These are phyloP conservation scores for Phytopythium ostracodes DNA, from an alignment of 352 stramenopile species.

Conservation along the genomic window DNA sequence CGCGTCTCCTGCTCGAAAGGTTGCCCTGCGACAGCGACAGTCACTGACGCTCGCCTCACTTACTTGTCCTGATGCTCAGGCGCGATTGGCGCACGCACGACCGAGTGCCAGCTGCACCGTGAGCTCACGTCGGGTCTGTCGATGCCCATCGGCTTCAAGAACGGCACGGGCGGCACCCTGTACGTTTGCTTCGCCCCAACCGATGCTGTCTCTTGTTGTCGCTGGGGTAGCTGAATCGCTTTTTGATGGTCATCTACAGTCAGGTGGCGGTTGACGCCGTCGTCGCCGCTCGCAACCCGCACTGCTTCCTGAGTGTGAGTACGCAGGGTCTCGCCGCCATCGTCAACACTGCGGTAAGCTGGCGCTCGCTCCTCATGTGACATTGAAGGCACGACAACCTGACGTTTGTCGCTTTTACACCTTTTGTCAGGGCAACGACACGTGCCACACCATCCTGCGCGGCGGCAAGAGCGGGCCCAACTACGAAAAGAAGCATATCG, in stretches of 20 bases:
- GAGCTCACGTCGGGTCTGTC: slow-evolving; percentile 87
- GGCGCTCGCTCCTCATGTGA: background rate
- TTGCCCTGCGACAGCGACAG: background rate
- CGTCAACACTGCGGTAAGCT: slow-evolving; percentile 64
- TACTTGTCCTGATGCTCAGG: background rate
- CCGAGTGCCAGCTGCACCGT: slow-evolving; percentile 87
- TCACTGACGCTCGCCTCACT: background rate
- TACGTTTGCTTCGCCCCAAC: slow-evolving; percentile 11
- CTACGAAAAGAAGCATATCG: slow-evolving; percentile 81
- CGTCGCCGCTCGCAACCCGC: slow-evolving; percentile 73
- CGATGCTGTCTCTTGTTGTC: background rate
- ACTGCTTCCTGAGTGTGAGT: slow-evolving; percentile 88
- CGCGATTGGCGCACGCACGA: slow-evolving; percentile 88
- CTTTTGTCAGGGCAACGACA: slow-evolving; percentile 65
- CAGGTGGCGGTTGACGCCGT: slow-evolving; percentile 85
- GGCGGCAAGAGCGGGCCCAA: slow-evolving; percentile 84
- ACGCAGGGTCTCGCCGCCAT: slow-evolving; percentile 85
- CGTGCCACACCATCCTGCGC: slow-evolving; percentile 87
- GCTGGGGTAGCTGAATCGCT: background rate
- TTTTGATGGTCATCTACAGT: slow-evolving; percentile 11
- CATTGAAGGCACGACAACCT: background rate
- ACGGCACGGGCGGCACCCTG: slow-evolving; percentile 83
- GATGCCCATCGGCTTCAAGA: slow-evolving; percentile 92
- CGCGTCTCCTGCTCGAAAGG: background rate
- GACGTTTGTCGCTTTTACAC: too few relatives aligned